Evolutionary conservation across 2,329 filamentous ascomycete species (phyloP).

Genomic region (Apiospora kogelbergensis): DNA sequence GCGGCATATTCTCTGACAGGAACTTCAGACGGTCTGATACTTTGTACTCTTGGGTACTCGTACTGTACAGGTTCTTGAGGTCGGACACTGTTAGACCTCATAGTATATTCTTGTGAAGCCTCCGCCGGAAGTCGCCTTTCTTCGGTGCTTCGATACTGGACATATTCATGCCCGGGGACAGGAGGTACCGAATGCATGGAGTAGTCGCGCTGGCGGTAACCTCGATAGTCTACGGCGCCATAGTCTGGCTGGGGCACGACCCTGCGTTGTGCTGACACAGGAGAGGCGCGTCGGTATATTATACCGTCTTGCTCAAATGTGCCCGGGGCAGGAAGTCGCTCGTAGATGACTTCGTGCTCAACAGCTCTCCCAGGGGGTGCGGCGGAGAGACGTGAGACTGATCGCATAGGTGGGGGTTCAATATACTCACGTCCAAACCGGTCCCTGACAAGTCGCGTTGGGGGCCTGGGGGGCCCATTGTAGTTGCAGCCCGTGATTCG

Average conservation of each 20-base stretch:
- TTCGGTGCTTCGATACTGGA: conserved; percentile 44
- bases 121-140: conserved; percentile 46
- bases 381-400: conserved; percentile 47
- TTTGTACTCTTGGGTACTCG: conserved; percentile 46
- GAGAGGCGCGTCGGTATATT: conserved; percentile 52
- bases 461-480: conserved; percentile 52
- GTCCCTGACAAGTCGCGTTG: conserved; percentile 75
- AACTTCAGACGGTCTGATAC: conserved; percentile 37
- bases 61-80: conserved; percentile 48
- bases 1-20: conserved; percentile 50
- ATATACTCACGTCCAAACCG: conserved; percentile 79
- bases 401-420: conserved; percentile 48
- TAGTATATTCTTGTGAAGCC: conserved; percentile 50
- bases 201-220: conserved; percentile 59
- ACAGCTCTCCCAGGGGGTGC: conserved; percentile 42
- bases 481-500: conserved; percentile 44
- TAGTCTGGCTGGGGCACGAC: conserved; percentile 65
- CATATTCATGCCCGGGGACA: conserved; percentile 44
- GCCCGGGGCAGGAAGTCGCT: conserved; percentile 55
- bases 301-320: conserved; percentile 50
- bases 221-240: conserved; percentile 49
- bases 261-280: conserved; percentile 51
- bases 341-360: conserved; percentile 63
- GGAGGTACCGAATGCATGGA: conserved; percentile 47
- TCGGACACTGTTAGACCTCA: conserved; percentile 58